Evolutionary conservation across 139 green algal genomes (phyloP), one percentile per base, ranked within the genome.

Genomic region (Chlamydomonas sphaeroides): DNA sequence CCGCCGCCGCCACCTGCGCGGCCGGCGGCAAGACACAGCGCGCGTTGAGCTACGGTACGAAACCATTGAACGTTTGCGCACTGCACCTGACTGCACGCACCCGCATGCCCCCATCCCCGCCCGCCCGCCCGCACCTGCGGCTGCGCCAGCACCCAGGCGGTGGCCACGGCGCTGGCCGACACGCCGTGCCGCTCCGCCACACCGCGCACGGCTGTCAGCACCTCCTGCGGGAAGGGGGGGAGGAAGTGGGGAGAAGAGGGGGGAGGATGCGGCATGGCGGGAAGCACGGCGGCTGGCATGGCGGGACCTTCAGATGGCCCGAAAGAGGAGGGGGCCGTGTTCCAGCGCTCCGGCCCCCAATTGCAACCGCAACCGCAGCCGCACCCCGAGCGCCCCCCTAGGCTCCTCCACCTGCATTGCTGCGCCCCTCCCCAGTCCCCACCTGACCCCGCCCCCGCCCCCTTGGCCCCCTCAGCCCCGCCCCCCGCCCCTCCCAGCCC

Each of bases 111-210:
- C 42, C 32, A 21, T 5, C n/a, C 76, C 61, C 82, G 38, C 21
- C 65, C 36, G 2, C 68, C 39, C 10, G 57, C 81, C 25, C 86
- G 59, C 25, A 94, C 91, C 68, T 66, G 59, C 3, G 89, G 88
- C 73, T 86, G 84, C 25, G 93, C 65, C 79, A 97, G 89, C 49
- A 95, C 94, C 93, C 93, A 96, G 1, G 76, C 67, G 17, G 80
- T 86, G 5, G 90, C 92, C 45, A 90, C 82, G 1, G 86, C 53
- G 15, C 38, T 66, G 2, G 67, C 6, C 18, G 68, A 59, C 36
- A 80, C 69, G 23, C 61, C 42, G 61, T 84, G 68, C 61, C 69
- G 61, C 83, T 80, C 65, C 30, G 71, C 42, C 90, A 84, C 78
- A 91, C 82, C 48, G 91, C 90, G 89, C 83, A 94, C 26, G 62